Percentiles rank a stretch among this genome's conserved stretches.
phyloP scores from a whole-genome alignment of 495 filamentous ascomycete species.

The Zalerion maritima region DNA sequence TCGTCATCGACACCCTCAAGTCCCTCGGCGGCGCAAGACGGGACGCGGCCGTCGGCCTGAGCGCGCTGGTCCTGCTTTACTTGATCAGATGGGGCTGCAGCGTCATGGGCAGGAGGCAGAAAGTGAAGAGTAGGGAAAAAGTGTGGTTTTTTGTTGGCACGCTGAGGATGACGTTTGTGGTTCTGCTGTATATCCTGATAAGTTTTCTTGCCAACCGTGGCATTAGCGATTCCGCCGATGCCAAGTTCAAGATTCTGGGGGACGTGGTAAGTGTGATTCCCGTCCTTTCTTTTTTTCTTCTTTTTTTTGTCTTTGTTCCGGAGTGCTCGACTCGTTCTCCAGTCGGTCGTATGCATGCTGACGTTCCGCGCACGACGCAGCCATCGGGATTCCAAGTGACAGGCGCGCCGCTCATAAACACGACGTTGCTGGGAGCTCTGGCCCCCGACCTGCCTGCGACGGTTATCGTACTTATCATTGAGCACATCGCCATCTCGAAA shows the following conservation, averaged over 20 bases:
- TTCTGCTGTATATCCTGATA: constrained; percentile 28
- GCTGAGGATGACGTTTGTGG: constrained; percentile 28
- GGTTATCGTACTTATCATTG: constrained; percentile 36
- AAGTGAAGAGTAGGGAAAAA: constrained; percentile 21
- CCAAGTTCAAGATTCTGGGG: constrained; percentile 28
- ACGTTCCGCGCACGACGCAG: constrained; percentile 7
- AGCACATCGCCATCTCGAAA: constrained; percentile 41
- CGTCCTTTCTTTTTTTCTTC: constrained; percentile 8
- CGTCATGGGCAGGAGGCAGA: constrained; percentile 25
- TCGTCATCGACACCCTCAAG: constrained; percentile 40
- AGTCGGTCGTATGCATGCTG: constrained; percentile 8
- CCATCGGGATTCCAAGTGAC: constrained; percentile 28
- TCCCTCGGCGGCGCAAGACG: constrained; percentile 27
- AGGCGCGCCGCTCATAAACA: constrained; percentile 20
- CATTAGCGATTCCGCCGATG: constrained; percentile 11
- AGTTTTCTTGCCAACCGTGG: constrained; percentile 22
- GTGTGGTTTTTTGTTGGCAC: constrained; percentile 30
- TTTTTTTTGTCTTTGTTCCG: constrained; percentile 5
- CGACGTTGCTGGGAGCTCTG: constrained; percentile 18
- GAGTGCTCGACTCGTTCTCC: constrained; percentile 1
- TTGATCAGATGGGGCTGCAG: constrained; percentile 30
- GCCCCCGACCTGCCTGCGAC: constrained; percentile 20
- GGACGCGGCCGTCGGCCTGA: constrained; percentile 38
- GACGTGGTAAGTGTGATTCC: constrained; percentile 23
- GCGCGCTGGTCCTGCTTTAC: constrained; percentile 34